Evolutionary conservation across 2,329 filamentous ascomycete genomes (phyloP).

Genomic region (Monilinia polystroma): DNA sequence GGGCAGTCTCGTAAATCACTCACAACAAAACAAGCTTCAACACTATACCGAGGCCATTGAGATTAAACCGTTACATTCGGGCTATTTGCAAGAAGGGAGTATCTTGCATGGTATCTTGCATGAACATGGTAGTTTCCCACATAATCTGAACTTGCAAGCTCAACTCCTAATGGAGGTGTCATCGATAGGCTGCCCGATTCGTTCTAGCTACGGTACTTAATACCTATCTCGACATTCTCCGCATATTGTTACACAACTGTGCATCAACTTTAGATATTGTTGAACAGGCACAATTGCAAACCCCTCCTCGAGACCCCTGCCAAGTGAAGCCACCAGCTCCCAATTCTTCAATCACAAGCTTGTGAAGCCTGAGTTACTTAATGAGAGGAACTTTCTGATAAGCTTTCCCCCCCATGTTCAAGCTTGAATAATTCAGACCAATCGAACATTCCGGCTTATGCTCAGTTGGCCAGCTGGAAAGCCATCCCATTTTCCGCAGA

Average conservation of each 20-base stretch:
- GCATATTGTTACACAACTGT: not conserved
- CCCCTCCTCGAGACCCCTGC: not conserved
- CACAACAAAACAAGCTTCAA: conserved; percentile 1
- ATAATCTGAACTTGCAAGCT: not conserved
- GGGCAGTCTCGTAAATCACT: not conserved
- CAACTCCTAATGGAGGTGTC: not conserved
- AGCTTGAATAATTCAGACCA: not conserved
- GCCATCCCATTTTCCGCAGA: not conserved
- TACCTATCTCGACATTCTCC: not conserved
- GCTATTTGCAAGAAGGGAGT: not conserved
- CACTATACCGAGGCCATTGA: conserved; percentile 11
- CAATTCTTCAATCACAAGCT: not conserved
- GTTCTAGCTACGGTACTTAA: not conserved
- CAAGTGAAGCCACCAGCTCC: conserved; percentile 6
- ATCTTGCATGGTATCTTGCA: not conserved
- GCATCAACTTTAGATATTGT: not conserved
- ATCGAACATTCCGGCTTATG: not conserved
- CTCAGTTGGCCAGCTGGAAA: not conserved
- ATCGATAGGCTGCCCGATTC: not conserved
- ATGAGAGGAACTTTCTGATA: not conserved
- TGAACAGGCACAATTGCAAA: not conserved
- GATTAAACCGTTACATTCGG: conserved; percentile 13
- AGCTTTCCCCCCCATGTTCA: not conserved
- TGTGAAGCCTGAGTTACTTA: not conserved
- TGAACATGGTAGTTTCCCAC: not conserved